Conservation (phyloP, 257 asterid genomes). For the Mentha longifolia region DNA sequence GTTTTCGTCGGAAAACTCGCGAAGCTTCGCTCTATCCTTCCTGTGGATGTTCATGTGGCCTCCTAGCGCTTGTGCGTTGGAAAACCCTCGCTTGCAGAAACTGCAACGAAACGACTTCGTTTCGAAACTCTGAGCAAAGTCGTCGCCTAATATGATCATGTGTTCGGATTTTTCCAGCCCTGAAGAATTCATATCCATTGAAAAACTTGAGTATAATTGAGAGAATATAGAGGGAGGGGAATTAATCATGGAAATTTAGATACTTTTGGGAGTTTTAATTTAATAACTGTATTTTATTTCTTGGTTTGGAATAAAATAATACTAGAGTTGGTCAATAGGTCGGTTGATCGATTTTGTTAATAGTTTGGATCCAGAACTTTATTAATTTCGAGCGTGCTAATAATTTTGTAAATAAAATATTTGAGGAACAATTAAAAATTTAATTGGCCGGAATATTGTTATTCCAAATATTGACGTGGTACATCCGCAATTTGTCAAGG, state of each 20-base stretch:
- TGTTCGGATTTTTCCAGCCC: constrained; percentile 32
- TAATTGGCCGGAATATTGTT: constrained; percentile 20
- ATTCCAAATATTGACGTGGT: background rate
- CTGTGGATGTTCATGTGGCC: constrained; percentile 87
- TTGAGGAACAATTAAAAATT: background rate
- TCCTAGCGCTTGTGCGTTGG: constrained; percentile 81
- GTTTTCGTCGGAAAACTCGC: constrained; percentile 43
- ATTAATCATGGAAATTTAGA: constrained; percentile 1
- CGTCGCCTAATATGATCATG: constrained; percentile 31
- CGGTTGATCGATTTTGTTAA: constrained; percentile 36
- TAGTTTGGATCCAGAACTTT: constrained; percentile 11
- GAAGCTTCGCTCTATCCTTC: constrained; percentile 69
- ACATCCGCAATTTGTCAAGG: constrained; percentile 2
- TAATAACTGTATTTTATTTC: background rate
- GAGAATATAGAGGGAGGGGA: background rate
- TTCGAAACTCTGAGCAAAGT: constrained; percentile 28
- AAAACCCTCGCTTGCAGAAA: constrained; percentile 68
- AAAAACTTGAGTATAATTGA: background rate
- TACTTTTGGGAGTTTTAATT: background rate
- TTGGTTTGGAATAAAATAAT: background rate
- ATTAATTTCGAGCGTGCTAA: constrained; percentile 47
- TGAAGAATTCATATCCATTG: constrained; percentile 47
- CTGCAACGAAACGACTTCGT: constrained; percentile 52
- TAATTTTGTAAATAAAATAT: constrained; percentile 34
- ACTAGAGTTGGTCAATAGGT: constrained; percentile 41